Evolutionary conservation across 2,329 filamentous ascomycete genomes (phyloP), one percentile per base, ranked within the genome.

Genomic region (Phaeosphaeriaceae sp.): DNA sequence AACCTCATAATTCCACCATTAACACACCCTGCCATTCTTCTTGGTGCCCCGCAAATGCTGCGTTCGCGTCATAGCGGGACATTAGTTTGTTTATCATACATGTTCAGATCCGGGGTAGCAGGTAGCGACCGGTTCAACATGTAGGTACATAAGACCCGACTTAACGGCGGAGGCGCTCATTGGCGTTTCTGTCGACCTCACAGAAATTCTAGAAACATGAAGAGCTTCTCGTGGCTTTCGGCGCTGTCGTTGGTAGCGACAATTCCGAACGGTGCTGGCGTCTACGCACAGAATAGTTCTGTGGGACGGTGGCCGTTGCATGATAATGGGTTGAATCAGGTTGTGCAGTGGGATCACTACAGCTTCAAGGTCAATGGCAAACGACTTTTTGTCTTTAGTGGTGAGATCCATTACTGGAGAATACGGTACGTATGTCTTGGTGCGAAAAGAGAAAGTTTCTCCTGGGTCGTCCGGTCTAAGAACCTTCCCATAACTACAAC

Each of bases 281-380:
- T 67, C 47, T 53, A 61, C 42, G 73, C 69, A 31, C 71, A 76
- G 44, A 63, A 63, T 45, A 63, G 60, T 7, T 56, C 65, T 7
- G 63, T 69, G 17, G 64, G 58, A 41, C 66, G 79, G 70, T 84
- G 82, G 82, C 81, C 82, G 1, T 55, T 84, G 11, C 80, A 83
- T 54, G 78, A 83, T 67, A 79, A 84, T 58, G 80, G 80, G 5
- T 63, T 82, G 50, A 84, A 78, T 56, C 66, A 79, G 4, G 74
- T 80, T 22, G 83, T 85, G 1, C 76, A 83, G 70, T 85, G 83
- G 84, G 83, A 85, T 59, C 79, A 83, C 54, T 84, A 83, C 69
- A 85, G 82, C 68, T 82, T 85, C 65, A 78, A 81, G 27, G 70
- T 85, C 53, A 81, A 85, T 51, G 81, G 80, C 25, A 78, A 85